These are phyloP conservation scores for Neopestalotiopsis rosae DNA, from an alignment of 2,329 filamentous ascomycete species.

Conservation along the genomic window DNA sequence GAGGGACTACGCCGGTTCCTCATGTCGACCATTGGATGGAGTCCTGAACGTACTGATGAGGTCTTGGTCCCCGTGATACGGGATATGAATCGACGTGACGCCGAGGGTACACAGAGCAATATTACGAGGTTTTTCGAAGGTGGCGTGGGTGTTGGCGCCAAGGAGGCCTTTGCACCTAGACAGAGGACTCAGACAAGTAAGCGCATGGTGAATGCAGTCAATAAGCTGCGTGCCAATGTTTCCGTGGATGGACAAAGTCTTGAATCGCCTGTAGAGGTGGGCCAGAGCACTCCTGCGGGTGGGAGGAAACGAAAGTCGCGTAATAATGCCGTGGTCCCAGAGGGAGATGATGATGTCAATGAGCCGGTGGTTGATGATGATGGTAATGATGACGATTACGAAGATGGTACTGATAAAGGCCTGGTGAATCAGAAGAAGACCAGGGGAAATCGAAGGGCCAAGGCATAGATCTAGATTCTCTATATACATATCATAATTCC, in stretches of 20 bases:
- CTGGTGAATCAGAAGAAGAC: conserved; percentile 8
- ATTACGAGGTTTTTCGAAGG: conserved; percentile 94
- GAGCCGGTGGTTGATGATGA: conserved; percentile 22
- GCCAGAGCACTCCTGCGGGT: conserved; percentile 8
- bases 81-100: conserved; percentile 89
- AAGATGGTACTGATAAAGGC: conserved; percentile 19
- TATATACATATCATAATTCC: not conserved
- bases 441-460: conserved; percentile 20
- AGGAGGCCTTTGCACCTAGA: conserved; percentile 72
- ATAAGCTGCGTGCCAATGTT: conserved; percentile 65
- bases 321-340: conserved; percentile 22
- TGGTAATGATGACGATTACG: conserved; percentile 20
- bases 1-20: conserved; percentile 83
- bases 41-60: conserved; percentile 89
- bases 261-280: conserved; percentile 24
- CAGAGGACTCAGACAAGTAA: conserved; percentile 71
- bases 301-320: conserved; percentile 40
- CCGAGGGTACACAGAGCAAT: conserved; percentile 93
- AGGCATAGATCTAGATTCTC: not conserved
- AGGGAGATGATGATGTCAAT: conserved; percentile 25
- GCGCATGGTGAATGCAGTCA: conserved; percentile 78
- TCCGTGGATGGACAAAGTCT: conserved; percentile 29
- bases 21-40: conserved; percentile 93
- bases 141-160: conserved; percentile 69
- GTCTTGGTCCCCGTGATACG: conserved; percentile 93